Evolutionary conservation across 495 filamentous ascomycete species (phyloP), one percentile per base, ranked within the genome.

Genomic region (Penicillium herquei): DNA sequence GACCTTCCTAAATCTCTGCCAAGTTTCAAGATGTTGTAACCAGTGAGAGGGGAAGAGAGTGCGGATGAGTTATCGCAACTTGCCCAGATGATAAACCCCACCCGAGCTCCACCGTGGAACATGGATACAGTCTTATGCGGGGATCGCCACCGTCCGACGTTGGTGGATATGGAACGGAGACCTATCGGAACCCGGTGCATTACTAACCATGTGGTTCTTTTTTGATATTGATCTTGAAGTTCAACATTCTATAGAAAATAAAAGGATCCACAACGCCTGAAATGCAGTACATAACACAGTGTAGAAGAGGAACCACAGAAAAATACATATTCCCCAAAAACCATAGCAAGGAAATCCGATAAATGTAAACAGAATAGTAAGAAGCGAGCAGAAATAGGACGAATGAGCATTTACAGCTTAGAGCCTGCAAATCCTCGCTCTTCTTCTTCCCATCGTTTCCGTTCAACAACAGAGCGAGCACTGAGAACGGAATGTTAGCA

Each of bases 141-240:
- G 67, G 70, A 78, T 78, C 75, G 75, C 71, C 75, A 76, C 71
- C 37, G 51, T 65, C 72, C 74, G 72, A 74, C 3, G 21, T 26
- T 26, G 21, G 21, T 26, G 21, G 21, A 26, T 26, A 26, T 31
- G 6, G 42, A 18, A 46, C 43, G 43, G 43, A 32, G 21, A 26
- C 43, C 43, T 46, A 46, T 46, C 42, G 46, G 32, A 51, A 31
- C 33, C 50, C 30, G 33, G 6, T 34, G 8, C 16, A 55, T 65
- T 62, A 56, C 57, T 59, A 60, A 54, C 54, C 14, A 43, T 1
- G 3, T 30, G 32, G 16, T 40, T 39, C 8, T n/a, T 46, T 26
- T 39, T 40, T 3, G 10, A 40, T 46, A 12, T 46, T 51, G 7
- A 16, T 16, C 43, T 37, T n/a, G n/a, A n/a, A n/a, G n/a, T n/a